A percentile compares a stretch with the other conserved stretches of the same genome.
These are phyloP conservation scores for Calamus simplicifolius DNA, from an alignment of 176 grass and related monocot species.

Conservation along the genomic window DNA sequence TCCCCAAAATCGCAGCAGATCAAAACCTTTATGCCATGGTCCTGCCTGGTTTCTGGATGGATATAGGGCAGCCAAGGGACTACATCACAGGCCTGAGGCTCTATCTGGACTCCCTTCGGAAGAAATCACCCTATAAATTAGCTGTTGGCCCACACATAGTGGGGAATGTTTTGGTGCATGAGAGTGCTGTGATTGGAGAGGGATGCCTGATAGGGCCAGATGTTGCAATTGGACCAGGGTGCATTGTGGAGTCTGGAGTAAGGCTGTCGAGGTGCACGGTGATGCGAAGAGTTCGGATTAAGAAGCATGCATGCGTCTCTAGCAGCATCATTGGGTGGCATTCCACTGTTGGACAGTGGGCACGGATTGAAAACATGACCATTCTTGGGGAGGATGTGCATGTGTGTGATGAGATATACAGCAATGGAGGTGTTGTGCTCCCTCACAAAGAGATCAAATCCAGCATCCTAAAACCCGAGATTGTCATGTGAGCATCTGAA, in stretches of 20 bases:
- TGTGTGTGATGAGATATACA: conserved; percentile 86
- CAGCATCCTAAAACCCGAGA: conserved; percentile 82
- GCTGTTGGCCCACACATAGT: conserved; percentile 52
- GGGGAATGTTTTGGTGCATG: conserved; percentile 78
- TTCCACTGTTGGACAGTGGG: conserved; percentile 80
- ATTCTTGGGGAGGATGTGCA: conserved; percentile 87
- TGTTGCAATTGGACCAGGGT: conserved; percentile 60
- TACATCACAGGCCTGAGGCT: conserved; percentile 85
- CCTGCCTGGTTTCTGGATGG: conserved; percentile 85
- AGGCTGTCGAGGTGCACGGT: conserved; percentile 74
- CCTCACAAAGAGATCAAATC: conserved; percentile 96
- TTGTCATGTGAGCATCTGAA: conserved; percentile 54
- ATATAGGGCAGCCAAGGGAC: conserved; percentile 82
- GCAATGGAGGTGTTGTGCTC: conserved; percentile 83
- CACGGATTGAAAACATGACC: conserved; percentile 90
- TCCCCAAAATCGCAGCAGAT: conserved; percentile 58
- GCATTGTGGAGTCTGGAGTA: conserved; percentile 74
- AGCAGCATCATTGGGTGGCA: conserved; percentile 85
- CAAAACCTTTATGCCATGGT: conserved; percentile 58
- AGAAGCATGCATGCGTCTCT: conserved; percentile 83
- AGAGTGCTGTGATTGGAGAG: conserved; percentile 57
- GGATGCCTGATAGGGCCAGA: conserved; percentile 81
- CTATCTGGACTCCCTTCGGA: conserved; percentile 71
- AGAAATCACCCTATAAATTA: conserved; percentile 40
- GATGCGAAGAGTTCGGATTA: conserved; percentile 69